Conservation (phyloP, 192 early-diverging fungal genomes). For the Coemansia sp. region DNA sequence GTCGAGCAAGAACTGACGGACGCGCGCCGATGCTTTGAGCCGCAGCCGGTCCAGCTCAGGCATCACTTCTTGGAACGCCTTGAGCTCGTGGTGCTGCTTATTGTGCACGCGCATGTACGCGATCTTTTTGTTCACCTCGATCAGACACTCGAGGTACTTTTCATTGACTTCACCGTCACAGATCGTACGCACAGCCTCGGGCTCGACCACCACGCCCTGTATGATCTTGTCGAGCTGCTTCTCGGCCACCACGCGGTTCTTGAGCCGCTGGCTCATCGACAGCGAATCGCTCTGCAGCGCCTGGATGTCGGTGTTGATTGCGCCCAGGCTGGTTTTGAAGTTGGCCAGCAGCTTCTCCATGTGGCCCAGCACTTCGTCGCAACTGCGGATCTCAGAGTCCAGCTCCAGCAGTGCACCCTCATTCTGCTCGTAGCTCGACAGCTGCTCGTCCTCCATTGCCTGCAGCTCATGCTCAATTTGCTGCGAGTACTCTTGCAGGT, state of each 20-base stretch:
- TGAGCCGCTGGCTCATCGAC: conserved; percentile 76
- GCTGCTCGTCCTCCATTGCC: conserved; percentile 67
- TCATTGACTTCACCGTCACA: conserved; percentile 92
- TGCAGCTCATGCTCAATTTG: conserved; percentile 75
- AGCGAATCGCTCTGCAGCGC: conserved; percentile 80
- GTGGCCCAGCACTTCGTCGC: conserved; percentile 73
- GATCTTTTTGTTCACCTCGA: conserved; percentile 89
- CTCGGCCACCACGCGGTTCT: conserved; percentile 84
- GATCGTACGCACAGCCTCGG: conserved; percentile 76
- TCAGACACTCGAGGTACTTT: conserved; percentile 76
- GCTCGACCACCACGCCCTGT: conserved; percentile 83
- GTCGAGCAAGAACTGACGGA: conserved; percentile 83
- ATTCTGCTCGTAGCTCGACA: conserved; percentile 47
- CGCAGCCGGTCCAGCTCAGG: conserved; percentile 92
- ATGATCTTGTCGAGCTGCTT: conserved; percentile 70
- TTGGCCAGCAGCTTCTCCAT: conserved; percentile 85
- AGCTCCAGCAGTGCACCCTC: conserved; percentile 39
- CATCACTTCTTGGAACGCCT: conserved; percentile 79
- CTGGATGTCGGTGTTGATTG: conserved; percentile 85
- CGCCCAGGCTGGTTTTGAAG: conserved; percentile 86
- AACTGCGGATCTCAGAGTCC: conserved; percentile 57
- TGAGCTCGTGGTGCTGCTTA: conserved; percentile 73
- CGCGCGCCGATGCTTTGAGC: conserved; percentile 77
- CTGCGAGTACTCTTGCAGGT: conserved; percentile 82
- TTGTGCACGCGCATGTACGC: conserved; percentile 70